Evolutionary conservation across 2,329 filamentous ascomycete species (phyloP).

Genomic region (Curvularia spicifera): DNA sequence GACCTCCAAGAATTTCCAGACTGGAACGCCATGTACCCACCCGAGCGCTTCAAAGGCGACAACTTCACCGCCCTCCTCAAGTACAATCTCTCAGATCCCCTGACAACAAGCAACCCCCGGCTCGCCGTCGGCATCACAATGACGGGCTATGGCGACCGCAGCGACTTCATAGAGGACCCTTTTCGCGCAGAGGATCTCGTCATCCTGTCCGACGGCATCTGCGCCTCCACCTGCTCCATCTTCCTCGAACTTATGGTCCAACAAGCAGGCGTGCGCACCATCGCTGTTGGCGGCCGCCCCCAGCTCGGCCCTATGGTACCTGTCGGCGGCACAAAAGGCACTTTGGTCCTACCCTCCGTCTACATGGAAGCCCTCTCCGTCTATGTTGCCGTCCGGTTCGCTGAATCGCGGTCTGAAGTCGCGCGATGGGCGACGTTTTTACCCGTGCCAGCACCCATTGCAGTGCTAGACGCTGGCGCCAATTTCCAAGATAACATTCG

Average conservation of each 20-base stretch:
- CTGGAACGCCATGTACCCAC: conserved; percentile 50
- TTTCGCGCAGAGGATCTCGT: conserved; percentile 51
- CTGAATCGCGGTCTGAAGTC: conserved; percentile 16
- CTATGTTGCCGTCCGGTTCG: conserved; percentile 32
- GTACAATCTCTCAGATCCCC: conserved; percentile 49
- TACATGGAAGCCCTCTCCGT: conserved; percentile 32
- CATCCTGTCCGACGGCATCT: conserved; percentile 54
- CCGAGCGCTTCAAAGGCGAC: conserved; percentile 41
- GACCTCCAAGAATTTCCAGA: conserved; percentile 38
- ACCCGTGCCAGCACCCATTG: conserved; percentile 35
- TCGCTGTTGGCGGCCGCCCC: conserved; percentile 54
- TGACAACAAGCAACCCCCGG: conserved; percentile 39
- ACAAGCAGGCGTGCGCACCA: conserved; percentile 51
- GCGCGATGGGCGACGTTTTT: conserved; percentile 33
- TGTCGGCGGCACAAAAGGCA: conserved; percentile 56
- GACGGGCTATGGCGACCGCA: conserved; percentile 38
- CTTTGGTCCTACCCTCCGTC: conserved; percentile 38
- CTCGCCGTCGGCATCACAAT: conserved; percentile 38
- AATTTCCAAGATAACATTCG: conserved; percentile 52
- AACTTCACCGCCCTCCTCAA: conserved; percentile 49
- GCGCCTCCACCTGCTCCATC: conserved; percentile 55
- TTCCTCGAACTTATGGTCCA: conserved; percentile 57
- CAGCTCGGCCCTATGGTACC: conserved; percentile 51
- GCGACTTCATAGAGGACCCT: conserved; percentile 40
- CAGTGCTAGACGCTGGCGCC: conserved; percentile 32